Conservation (phyloP, 2,329 filamentous ascomycete genomes). For the Colletotrichum viniferum region DNA sequence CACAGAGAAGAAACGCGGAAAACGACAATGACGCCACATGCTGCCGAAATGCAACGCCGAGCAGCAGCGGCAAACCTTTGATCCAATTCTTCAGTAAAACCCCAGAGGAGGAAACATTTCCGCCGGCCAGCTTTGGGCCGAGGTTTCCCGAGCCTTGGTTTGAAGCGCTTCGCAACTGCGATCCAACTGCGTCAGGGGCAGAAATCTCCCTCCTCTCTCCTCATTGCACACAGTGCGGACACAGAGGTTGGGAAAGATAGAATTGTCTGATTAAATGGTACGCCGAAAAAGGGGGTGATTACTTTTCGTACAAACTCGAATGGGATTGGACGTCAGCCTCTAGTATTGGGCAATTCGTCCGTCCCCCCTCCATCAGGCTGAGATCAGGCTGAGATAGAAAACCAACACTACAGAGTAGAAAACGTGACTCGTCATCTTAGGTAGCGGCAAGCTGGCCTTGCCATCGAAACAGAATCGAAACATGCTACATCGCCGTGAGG, state of each 20-base stretch:
- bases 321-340: neutral
- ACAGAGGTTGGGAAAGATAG: neutral
- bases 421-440: neutral
- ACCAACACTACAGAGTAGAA: neutral
- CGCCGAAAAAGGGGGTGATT: neutral
- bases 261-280: neutral
- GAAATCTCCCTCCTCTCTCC: neutral
- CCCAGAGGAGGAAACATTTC: neutral
- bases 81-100: neutral
- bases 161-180: conserved; percentile 4
- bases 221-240: neutral
- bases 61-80: neutral
- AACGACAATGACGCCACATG: no score
- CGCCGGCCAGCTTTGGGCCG: neutral
- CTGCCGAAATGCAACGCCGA: neutral
- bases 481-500: conserved; percentile 10
- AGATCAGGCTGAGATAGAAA: neutral
- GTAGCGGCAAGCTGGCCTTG: neutral
- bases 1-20: no score
- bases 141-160: neutral
- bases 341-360: neutral
- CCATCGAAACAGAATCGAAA: neutral
- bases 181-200: neutral
- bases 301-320: neutral
- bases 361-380: neutral